Conservation (phyloP, 306 rosid genomes). For the Glycine latifolia region DNA sequence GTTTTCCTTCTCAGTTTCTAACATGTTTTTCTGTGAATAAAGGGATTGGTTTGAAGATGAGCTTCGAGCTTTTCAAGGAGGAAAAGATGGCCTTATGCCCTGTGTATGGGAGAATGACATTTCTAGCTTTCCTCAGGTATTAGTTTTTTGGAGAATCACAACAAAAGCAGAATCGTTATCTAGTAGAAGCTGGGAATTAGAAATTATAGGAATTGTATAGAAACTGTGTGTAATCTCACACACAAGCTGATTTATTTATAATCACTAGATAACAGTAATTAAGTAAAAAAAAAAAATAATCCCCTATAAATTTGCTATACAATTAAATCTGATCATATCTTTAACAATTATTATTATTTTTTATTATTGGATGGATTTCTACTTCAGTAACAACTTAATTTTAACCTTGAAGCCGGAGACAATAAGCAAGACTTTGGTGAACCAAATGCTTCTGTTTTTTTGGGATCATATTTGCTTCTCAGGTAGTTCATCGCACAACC, state of each 20-base stretch:
- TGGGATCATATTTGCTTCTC: conserved; percentile 91
- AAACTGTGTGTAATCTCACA: neutral
- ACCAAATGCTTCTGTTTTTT: conserved; percentile 94
- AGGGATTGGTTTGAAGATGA: conserved; percentile 99
- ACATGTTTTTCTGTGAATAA: conserved; percentile 42
- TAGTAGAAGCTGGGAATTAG: neutral
- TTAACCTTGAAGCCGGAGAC: conserved; percentile 90
- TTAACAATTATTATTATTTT: neutral
- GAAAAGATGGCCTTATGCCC: conserved; percentile 89
- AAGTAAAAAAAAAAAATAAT: no score
- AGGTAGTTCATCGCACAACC: conserved; percentile 60
- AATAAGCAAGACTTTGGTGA: conserved; percentile 92
- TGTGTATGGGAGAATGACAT: conserved; percentile 89
- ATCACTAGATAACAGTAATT: no score
- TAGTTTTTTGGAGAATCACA: conserved; percentile 1
- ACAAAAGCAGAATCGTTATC: neutral
- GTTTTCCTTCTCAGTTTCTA: conserved; percentile 19
- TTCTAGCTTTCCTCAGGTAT: conserved; percentile 94
- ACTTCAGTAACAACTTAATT: conserved; percentile 53
- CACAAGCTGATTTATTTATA: no score
- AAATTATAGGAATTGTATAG: neutral
- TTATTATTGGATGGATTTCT: conserved; percentile 31
- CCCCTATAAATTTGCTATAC: no score
- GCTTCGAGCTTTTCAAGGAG: conserved; percentile 97
- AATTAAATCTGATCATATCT: no score